These are phyloP conservation scores for Backusella tuberculispora DNA, from an alignment of 192 early-diverging fungal species.

Conservation along the genomic window DNA sequence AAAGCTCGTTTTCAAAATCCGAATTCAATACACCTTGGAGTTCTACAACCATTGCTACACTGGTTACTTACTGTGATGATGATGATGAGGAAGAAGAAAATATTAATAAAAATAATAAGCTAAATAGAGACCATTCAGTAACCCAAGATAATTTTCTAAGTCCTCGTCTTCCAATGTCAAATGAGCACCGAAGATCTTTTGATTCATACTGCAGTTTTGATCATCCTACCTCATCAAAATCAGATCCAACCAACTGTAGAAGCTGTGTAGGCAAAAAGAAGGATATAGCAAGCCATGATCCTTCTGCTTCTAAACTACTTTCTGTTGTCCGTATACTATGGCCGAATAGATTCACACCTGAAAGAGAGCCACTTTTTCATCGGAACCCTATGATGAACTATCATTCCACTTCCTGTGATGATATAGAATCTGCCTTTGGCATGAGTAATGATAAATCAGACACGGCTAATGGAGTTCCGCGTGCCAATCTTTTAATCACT, in stretches of 20 bases:
- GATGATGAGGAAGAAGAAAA: not conserved
- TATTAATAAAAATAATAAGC: too few species aligned
- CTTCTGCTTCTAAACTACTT: constrained; percentile 6
- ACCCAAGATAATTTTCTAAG: not conserved
- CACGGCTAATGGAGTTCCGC: not conserved
- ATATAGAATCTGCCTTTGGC: not conserved
- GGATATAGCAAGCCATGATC: not conserved
- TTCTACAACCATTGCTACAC: constrained; percentile 11
- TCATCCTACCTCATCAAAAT: constrained; percentile 22
- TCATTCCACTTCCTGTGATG: not conserved
- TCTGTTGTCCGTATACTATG: not conserved
- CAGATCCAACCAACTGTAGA: constrained; percentile 18
- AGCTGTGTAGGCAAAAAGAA: constrained; percentile 14
- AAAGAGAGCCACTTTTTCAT: not conserved
- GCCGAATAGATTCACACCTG: not conserved
- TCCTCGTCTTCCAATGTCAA: not conserved
- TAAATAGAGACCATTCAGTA: not conserved
- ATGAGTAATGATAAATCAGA: not conserved
- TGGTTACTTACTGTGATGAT: constrained; percentile 4
- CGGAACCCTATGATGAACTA: not conserved
- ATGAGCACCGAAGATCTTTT: constrained; percentile 12
- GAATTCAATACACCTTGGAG: constrained; percentile 16
- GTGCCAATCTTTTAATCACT: not conserved
- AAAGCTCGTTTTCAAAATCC: constrained; percentile 12
- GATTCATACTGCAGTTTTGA: constrained; percentile 20